Percentiles rank a stretch among this genome's conserved stretches.
Evolutionary conservation across 2,329 filamentous ascomycete species (phyloP).

Genomic region (Verticillium nubilum): DNA sequence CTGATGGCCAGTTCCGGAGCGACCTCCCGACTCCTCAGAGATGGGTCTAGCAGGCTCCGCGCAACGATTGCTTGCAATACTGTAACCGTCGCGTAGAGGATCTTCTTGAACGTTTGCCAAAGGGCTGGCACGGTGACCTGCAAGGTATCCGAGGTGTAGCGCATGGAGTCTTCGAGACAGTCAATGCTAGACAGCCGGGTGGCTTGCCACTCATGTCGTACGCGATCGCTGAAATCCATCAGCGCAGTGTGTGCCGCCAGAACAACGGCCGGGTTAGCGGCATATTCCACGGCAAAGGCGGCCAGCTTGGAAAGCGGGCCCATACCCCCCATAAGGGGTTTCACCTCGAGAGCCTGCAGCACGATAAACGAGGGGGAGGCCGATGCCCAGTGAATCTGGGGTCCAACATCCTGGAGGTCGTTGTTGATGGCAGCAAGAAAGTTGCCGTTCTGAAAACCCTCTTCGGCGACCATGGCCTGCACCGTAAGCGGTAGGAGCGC

Average conservation of each 20-base stretch:
- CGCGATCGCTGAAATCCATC: conserved; percentile 57
- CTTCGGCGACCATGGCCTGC: conserved; percentile 60
- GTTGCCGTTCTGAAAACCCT: conserved; percentile 71
- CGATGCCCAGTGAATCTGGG: conserved; percentile 60
- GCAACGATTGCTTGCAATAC: conserved; percentile 69
- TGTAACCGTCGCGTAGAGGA: conserved; percentile 70
- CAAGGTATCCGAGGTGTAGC: conserved; percentile 60
- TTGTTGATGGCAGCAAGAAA: conserved; percentile 66
- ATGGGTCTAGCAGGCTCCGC: conserved; percentile 49
- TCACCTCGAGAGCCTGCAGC: conserved; percentile 52
- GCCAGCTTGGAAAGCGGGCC: conserved; percentile 62
- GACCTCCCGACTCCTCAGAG: conserved; percentile 33
- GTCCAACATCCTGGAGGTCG: conserved; percentile 53
- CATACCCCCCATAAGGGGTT: conserved; percentile 60
- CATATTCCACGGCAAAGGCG: conserved; percentile 57
- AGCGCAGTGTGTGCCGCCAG: conserved; percentile 55
- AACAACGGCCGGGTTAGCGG: conserved; percentile 35
- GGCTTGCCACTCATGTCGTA: conserved; percentile 68
- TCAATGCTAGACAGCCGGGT: conserved; percentile 72
- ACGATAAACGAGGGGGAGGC: conserved; percentile 54
- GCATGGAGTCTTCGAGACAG: conserved; percentile 55
- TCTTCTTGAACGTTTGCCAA: conserved; percentile 70
- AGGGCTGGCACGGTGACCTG: conserved; percentile 63
- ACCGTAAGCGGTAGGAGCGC: conserved; percentile 64
- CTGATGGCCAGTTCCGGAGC: conserved; percentile 65